phyloP scores from a whole-genome alignment of 2,329 filamentous ascomycete species.

The Aspergillus carbonarius region DNA sequence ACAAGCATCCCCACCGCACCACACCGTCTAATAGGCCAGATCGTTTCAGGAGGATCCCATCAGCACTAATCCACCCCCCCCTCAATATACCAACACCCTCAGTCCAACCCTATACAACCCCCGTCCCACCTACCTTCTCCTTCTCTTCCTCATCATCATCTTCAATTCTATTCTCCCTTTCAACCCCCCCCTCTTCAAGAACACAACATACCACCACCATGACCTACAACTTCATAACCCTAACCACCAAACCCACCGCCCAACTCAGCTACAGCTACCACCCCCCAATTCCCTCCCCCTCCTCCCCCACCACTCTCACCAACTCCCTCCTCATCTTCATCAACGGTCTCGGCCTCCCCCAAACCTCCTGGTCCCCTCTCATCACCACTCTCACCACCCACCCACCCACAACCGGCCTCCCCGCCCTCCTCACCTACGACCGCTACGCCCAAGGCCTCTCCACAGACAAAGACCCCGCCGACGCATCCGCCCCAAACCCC shows the following conservation, averaged over 20 bases:
- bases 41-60: too few species aligned
- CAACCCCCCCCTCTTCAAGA: too few species aligned
- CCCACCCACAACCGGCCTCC: slow-evolving; percentile 26
- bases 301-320: neutral
- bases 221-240: neutral
- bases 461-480: slow-evolving; percentile 47
- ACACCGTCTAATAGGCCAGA: too few species aligned
- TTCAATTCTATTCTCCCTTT: too few species aligned
- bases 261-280: slow-evolving; percentile 18
- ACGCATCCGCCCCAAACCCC: slow-evolving; percentile 31
- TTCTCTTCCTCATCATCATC: too few species aligned
- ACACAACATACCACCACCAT: too few species aligned
- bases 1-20: too few species aligned
- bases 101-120: too few species aligned
- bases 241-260: slow-evolving; percentile 14
- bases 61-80: too few species aligned
- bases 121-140: too few species aligned
- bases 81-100: too few species aligned
- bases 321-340: slow-evolving; percentile 42
- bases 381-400: slow-evolving; percentile 27
- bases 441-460: slow-evolving; percentile 57
- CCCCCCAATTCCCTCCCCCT: neutral
- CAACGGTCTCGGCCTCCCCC: slow-evolving; percentile 45
- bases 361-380: slow-evolving; percentile 39
- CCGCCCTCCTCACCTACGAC: slow-evolving; percentile 55